A percentile compares a stretch with the other conserved stretches of the same genome.
Conservation (phyloP, 2,329 filamentous ascomycete species). For the Albifimbria verrucaria region DNA sequence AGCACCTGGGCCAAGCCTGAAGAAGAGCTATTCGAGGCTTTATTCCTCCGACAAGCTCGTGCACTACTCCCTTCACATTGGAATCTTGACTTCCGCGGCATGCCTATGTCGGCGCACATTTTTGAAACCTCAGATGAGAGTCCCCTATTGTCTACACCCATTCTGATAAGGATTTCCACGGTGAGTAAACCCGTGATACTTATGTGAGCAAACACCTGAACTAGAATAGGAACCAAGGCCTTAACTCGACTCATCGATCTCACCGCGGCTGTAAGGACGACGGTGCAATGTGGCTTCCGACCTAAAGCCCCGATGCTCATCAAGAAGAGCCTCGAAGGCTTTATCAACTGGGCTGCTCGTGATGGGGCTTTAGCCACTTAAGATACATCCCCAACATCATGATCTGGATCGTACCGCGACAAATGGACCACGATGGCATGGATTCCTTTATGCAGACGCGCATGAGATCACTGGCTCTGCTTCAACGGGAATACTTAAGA, state of each 20-base stretch:
- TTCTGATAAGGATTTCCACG: slow-evolving; percentile 29
- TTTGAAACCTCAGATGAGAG: slow-evolving; percentile 28
- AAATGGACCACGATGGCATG: slow-evolving; percentile 24
- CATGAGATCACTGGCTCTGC: slow-evolving; percentile 30
- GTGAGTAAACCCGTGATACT: slow-evolving; percentile 17
- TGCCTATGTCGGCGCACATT: slow-evolving; percentile 34
- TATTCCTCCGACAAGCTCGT: slow-evolving; percentile 38
- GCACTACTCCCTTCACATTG: slow-evolving; percentile 38
- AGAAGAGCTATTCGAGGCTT: slow-evolving; percentile 37
- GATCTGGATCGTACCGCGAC: slow-evolving; percentile 31
- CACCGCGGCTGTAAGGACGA: slow-evolving; percentile 29
- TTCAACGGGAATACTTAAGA: slow-evolving; percentile 33
- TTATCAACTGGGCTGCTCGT: slow-evolving; percentile 37
- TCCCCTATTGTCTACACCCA: slow-evolving; percentile 36
- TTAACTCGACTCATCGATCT: slow-evolving; percentile 37
- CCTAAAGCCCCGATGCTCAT: slow-evolving; percentile 28
- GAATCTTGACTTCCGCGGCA: slow-evolving; percentile 35
- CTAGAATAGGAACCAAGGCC: slow-evolving; percentile 32
- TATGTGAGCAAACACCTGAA: slow-evolving; percentile 10
- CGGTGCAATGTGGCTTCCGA: slow-evolving; percentile 30
- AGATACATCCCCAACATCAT: slow-evolving; percentile 36
- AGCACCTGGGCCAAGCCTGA: slow-evolving; percentile 51
- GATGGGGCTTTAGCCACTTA: slow-evolving; percentile 34
- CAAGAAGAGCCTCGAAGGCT: slow-evolving; percentile 30
- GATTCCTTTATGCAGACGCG: slow-evolving; percentile 30